Conservation (phyloP, 2,329 filamentous ascomycete genomes). For the Epichloe bromicola region DNA sequence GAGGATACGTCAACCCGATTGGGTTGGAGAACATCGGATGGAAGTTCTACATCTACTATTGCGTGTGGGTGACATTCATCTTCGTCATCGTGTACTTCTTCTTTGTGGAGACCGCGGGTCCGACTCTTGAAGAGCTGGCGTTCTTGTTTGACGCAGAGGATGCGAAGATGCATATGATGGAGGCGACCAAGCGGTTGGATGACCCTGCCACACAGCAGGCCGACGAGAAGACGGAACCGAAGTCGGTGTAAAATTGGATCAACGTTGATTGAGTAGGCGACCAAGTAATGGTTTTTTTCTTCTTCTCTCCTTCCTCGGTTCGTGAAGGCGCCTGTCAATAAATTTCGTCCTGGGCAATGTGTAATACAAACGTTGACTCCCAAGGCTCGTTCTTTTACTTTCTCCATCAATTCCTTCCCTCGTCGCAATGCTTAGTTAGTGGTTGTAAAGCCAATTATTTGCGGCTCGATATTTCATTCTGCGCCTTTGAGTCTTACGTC, state of each 20-base stretch:
- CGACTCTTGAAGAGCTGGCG: slow-evolving; percentile 22
- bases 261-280: too few relatives aligned
- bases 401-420: too few relatives aligned
- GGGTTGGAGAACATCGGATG: slow-evolving; percentile 24
- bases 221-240: slow-evolving; percentile 1
- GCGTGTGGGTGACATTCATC: slow-evolving; percentile 24
- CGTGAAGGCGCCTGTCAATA: too few relatives aligned
- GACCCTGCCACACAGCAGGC: slow-evolving; percentile 4
- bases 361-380: too few relatives aligned
- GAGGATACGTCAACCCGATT: slow-evolving; percentile 27
- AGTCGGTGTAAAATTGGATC: not conserved
- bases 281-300: not conserved
- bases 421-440: too few relatives aligned
- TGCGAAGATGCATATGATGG: slow-evolving; percentile 14
- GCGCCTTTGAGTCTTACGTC: not conserved
- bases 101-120: slow-evolving; percentile 25
- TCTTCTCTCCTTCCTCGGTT: not conserved
- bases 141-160: slow-evolving; percentile 19
- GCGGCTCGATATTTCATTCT: not conserved
- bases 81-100: slow-evolving; percentile 27
- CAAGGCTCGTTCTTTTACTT: too few relatives aligned
- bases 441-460: too few relatives aligned
- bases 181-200: slow-evolving; percentile 9
- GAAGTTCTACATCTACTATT: slow-evolving; percentile 30
- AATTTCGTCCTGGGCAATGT: too few relatives aligned